Conservation (phyloP, 1,284 basidiomycete genomes). For the Fomitopsis pinicola region DNA sequence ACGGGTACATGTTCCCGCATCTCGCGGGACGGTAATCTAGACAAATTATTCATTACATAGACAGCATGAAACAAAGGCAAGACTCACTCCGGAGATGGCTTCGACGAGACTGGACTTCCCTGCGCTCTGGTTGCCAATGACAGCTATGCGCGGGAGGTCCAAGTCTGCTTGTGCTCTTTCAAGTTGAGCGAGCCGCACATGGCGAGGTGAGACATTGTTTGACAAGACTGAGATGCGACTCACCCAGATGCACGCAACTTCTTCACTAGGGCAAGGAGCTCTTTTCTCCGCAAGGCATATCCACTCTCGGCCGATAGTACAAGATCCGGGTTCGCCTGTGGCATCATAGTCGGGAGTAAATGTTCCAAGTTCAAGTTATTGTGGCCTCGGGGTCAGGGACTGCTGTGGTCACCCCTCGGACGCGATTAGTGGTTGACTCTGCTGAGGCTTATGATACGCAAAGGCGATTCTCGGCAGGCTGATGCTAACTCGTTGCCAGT, state of each 20-base stretch:
- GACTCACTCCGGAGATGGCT: constrained; percentile 51
- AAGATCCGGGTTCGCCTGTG: not conserved
- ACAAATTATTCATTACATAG: not conserved
- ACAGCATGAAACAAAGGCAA: not conserved
- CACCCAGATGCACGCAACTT: constrained; percentile 1
- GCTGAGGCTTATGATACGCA: no score
- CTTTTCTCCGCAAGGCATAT: not conserved
- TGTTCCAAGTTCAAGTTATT: no score
- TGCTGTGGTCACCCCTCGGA: no score
- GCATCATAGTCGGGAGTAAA: not conserved
- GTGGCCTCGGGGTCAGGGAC: no score
- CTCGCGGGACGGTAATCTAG: constrained; percentile 20
- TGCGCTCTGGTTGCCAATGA: constrained; percentile 30
- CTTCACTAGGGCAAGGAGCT: constrained; percentile 1
- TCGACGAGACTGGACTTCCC: constrained; percentile 44
- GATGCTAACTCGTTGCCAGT: no score
- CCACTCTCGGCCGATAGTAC: not conserved
- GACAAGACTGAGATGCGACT: not conserved
- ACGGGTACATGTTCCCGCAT: constrained; percentile 22
- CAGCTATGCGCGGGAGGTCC: constrained; percentile 25
- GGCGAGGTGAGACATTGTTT: not conserved
- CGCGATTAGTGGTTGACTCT: no score
- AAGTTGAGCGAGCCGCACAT: not conserved
- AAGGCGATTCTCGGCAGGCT: no score
- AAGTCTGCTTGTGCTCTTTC: constrained; percentile 23